Percentiles rank a stretch among this genome's conserved stretches.
Conservation (phyloP, 352 stramenopile genomes). For the Albugo candida region DNA sequence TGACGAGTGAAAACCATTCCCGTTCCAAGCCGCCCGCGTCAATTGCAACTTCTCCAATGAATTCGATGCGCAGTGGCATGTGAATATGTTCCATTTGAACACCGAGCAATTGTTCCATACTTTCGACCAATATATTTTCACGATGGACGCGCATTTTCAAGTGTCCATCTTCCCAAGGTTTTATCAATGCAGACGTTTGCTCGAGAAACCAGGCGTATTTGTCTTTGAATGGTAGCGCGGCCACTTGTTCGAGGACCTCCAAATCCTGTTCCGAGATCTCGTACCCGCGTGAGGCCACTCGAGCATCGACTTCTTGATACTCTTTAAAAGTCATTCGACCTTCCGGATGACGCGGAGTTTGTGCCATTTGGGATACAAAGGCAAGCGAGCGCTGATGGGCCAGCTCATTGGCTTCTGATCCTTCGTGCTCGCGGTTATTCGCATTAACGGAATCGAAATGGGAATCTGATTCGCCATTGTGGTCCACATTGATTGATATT, state of each 20-base stretch:
- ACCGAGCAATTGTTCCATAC: conserved; percentile 63
- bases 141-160: conserved; percentile 74
- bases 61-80: conserved; percentile 76
- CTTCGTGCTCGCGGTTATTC: neutral
- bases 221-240: conserved; percentile 69
- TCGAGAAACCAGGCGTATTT: conserved; percentile 78
- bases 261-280: conserved; percentile 77
- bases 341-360: conserved; percentile 60
- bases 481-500: too few species aligned
- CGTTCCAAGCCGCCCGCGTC: conserved; percentile 78
- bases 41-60: conserved; percentile 76
- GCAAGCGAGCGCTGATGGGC: conserved; percentile 65
- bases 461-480: too few species aligned
- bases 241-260: conserved; percentile 72
- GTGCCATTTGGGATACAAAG: conserved; percentile 70
- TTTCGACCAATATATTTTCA: conserved; percentile 70
- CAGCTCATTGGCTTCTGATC: conserved; percentile 30
- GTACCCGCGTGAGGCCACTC: conserved; percentile 65
- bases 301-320: conserved; percentile 70
- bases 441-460: too few species aligned
- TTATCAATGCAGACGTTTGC: conserved; percentile 65
- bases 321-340: conserved; percentile 79
- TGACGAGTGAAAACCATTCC: conserved; percentile 79
- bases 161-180: conserved; percentile 68
- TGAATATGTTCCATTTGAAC: conserved; percentile 78